phyloP scores from a whole-genome alignment of 306 rosid species.

The Gillenia trifoliata region DNA sequence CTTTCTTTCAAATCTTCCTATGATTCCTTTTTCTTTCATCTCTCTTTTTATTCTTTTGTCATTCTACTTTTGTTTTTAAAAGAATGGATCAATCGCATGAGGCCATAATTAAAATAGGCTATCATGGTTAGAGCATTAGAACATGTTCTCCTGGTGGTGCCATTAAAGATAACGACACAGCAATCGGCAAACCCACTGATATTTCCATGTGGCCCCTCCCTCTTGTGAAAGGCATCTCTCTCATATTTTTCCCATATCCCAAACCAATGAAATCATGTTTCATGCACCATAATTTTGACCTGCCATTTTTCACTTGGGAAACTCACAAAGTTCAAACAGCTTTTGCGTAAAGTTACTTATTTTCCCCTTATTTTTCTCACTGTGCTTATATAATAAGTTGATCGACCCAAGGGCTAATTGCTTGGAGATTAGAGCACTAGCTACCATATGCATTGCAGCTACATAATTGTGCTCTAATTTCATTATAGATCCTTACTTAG shows the following conservation, averaged over 20 bases:
- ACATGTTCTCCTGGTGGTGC: conserved; percentile 35
- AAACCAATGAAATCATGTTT: conserved; percentile 17
- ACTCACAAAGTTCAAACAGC: conserved; percentile 21
- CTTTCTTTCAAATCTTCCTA: conserved; percentile 1
- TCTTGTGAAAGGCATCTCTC: conserved; percentile 28
- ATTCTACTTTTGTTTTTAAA: conserved; percentile 36
- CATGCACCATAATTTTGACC: conserved; percentile 22
- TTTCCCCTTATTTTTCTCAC: not conserved
- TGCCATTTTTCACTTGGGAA: conserved; percentile 3
- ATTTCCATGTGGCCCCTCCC: conserved; percentile 33
- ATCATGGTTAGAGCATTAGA: conserved; percentile 39
- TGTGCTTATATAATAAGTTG: not conserved
- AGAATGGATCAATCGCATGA: conserved; percentile 17
- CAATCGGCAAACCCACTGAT: conserved; percentile 29
- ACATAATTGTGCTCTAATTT: not conserved
- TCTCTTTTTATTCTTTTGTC: not conserved
- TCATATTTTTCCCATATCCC: not conserved
- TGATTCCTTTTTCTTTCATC: not conserved
- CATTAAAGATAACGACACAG: conserved; percentile 35
- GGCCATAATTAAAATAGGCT: conserved; percentile 27
- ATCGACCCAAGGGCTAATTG: conserved; percentile 6
- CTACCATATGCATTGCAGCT: not conserved
- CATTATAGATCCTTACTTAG: not conserved
- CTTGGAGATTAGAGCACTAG: conserved; percentile 9
- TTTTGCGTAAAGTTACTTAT: conserved; percentile 23